Conservation (phyloP, 208 protist genomes). For the Herpetomonas muscarum region DNA sequence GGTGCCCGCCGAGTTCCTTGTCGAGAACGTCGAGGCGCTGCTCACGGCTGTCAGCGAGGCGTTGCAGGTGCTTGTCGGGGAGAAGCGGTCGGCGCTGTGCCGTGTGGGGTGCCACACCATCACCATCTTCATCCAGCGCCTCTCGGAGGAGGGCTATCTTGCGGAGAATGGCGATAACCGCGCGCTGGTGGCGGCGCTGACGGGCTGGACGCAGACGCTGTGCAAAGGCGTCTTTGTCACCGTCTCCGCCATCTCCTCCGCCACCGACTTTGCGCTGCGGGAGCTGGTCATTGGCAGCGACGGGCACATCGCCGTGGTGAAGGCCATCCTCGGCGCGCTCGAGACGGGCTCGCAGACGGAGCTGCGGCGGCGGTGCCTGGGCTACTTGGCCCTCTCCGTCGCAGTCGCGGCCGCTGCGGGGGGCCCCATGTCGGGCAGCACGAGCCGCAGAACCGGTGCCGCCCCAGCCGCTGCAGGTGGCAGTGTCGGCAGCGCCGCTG, state of each 20-base stretch:
- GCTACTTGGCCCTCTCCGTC: constrained; percentile 70
- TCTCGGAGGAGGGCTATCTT: constrained; percentile 30
- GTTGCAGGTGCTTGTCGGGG: constrained; percentile 38
- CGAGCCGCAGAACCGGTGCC: constrained; percentile 11
- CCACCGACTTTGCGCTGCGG: constrained; percentile 63
- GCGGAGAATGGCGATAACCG: constrained; percentile 19
- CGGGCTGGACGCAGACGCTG: constrained; percentile 47
- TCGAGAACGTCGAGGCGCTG: constrained; percentile 15
- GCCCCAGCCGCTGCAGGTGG: constrained; percentile 9
- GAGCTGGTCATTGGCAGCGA: constrained; percentile 51
- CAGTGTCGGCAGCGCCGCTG: neutral
- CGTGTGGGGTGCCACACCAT: constrained; percentile 61
- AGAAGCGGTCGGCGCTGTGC: constrained; percentile 81
- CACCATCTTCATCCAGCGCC: constrained; percentile 30
- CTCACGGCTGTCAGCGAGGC: constrained; percentile 18
- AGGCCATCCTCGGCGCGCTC: constrained; percentile 38
- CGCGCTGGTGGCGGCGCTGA: constrained; percentile 20
- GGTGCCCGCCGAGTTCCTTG: constrained; percentile 27
- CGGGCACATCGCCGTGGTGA: constrained; percentile 37
- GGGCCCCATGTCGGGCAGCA: constrained; percentile 1
- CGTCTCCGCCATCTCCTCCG: constrained; percentile 63
- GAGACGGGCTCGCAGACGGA: constrained; percentile 65
- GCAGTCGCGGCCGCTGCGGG: constrained; percentile 14
- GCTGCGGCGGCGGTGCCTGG: constrained; percentile 72
- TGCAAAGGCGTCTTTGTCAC: constrained; percentile 76